Evolutionary conservation across 331 rosid species (phyloP).

Genomic region (Acacia pycnantha): DNA sequence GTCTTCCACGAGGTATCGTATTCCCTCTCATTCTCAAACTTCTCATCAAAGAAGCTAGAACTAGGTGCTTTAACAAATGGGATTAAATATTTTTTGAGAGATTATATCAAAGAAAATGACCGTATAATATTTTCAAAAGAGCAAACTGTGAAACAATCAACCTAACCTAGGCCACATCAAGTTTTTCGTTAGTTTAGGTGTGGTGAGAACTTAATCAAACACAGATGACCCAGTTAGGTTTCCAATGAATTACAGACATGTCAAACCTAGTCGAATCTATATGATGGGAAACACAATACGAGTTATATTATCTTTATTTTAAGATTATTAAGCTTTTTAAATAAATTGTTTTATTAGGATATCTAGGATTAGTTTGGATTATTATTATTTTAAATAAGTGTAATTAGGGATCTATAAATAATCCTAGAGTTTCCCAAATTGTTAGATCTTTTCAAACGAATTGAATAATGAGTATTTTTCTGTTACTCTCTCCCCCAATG

Average conservation of each 20-base stretch:
- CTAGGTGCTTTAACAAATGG: slow-evolving; percentile 40
- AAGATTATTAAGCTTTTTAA: neutral
- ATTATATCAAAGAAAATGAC: neutral
- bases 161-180: slow-evolving; percentile 9
- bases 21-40: slow-evolving; percentile 48
- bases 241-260: slow-evolving; percentile 17
- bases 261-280: neutral
- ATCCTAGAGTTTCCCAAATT: neutral
- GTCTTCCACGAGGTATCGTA: slow-evolving; percentile 48
- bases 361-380: neutral
- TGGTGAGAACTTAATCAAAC: slow-evolving; percentile 15
- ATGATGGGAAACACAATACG: neutral
- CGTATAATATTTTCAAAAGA: slow-evolving; percentile 9
- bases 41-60: slow-evolving; percentile 41
- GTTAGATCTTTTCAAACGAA: neutral
- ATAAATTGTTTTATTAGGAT: no score
- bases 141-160: slow-evolving; percentile 12
- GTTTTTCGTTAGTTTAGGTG: slow-evolving; percentile 1
- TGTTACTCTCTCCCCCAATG: neutral
- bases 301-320: neutral
- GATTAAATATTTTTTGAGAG: slow-evolving; percentile 11
- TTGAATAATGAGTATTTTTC: neutral
- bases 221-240: slow-evolving; percentile 18
- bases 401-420: neutral
- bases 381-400: neutral